Percentiles rank a stretch among this genome's conserved stretches.
These are phyloP conservation scores for Aureobasidium lini DNA, from an alignment of 2,329 filamentous ascomycete species.

Conservation along the genomic window DNA sequence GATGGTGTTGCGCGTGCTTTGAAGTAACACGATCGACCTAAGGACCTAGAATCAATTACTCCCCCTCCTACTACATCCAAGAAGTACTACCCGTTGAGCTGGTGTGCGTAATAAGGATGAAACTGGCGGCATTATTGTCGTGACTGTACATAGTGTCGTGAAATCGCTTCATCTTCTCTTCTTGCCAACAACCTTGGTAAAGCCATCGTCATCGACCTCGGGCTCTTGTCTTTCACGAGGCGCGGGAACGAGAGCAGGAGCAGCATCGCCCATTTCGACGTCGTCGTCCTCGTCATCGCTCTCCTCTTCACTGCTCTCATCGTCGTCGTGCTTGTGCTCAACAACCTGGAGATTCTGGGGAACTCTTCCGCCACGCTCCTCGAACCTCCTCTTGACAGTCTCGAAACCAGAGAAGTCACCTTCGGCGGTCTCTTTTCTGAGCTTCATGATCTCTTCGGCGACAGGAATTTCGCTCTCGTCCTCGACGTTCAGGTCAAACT, in stretches of 20 bases:
- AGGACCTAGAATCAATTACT: not conserved
- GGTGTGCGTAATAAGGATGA: not conserved
- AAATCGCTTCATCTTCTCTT: constrained; percentile 24
- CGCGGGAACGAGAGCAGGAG: constrained; percentile 57
- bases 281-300: constrained; percentile 48
- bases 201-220: constrained; percentile 35
- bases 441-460: constrained; percentile 62
- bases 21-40: not conserved
- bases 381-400: constrained; percentile 43
- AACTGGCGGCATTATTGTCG: constrained; percentile 1
- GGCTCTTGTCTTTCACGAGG: constrained; percentile 59
- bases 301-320: constrained; percentile 47
- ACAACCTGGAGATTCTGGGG: constrained; percentile 36
- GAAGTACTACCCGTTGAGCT: not conserved
- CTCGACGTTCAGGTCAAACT: constrained; percentile 89
- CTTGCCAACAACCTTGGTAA: constrained; percentile 32
- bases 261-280: constrained; percentile 48
- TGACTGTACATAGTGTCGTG: not conserved
- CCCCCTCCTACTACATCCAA: not conserved
- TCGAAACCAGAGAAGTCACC: constrained; percentile 56
- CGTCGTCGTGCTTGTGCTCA: constrained; percentile 53
- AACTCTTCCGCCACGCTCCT: constrained; percentile 20
- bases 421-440: constrained; percentile 52
- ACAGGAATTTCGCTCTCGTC: constrained; percentile 76
- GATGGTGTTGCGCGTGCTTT: constrained; percentile 16